Evolutionary conservation across 2,329 filamentous ascomycete species (phyloP), one percentile per base, ranked within the genome.

Genomic region (Fusarium devonianum): DNA sequence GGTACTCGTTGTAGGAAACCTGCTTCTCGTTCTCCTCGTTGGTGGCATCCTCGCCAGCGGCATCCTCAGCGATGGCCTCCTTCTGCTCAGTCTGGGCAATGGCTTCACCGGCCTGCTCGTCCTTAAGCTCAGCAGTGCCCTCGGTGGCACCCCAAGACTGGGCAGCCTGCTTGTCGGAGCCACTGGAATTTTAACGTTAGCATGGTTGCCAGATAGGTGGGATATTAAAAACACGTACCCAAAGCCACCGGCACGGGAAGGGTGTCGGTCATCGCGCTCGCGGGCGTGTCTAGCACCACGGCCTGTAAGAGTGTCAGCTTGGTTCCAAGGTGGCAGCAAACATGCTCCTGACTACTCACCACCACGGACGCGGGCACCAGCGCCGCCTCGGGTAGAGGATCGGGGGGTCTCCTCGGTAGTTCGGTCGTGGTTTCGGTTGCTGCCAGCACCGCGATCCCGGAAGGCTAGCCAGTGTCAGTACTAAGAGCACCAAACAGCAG

Each of bases 1-100:
- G 84, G 81, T 96, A 99, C 64, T 94, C 89, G 69, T 83, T 79
- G 78, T 92, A 96, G 45, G 92, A 94, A 79, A 96, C 88, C 79
- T 82, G 85, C 84, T 94, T 95, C 75, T 95, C 90, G 30, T 56
- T 51, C 77, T 92, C 87, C 67, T 74, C 74, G 60, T 75, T 75
- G 34, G 72, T 67, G 30, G 73, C 76, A 58, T 79, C 83, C 59
- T 74, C 75, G 44, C 64, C 67, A 30, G 73, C 69, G 30, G 73
- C 77, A 56, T 80, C 83, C 64, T 80, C 82, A 30, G 72, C 73
- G 40, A 75, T 70, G 44, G 78, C 81, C 55, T 91, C 88, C 78
- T 89, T 91, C 78, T 90, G 83, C 71, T 97, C 93, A 60, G 81
- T 79, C 76, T 90, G 83, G 64, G 94, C 94, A 65, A 97, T 95